A percentile compares a stretch with the other conserved stretches of the same genome.
Evolutionary conservation across 192 early-diverging fungal species (phyloP).

Genomic region (Coemansia sp.): DNA sequence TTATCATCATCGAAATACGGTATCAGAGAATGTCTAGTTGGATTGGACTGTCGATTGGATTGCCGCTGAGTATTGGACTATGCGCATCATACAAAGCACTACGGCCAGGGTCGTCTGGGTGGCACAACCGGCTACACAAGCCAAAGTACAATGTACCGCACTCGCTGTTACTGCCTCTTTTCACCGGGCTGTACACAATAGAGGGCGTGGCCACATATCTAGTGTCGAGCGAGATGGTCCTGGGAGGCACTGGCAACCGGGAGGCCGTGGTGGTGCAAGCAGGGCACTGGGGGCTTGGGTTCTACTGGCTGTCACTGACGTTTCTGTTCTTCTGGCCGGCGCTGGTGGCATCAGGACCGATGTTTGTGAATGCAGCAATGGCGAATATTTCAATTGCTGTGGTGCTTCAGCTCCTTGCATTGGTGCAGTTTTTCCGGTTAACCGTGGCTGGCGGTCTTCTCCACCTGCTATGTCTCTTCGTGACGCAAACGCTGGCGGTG

Average conservation of each 20-base stretch:
- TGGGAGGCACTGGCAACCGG: slow-evolving; percentile 19
- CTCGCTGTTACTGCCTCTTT: slow-evolving; percentile 25
- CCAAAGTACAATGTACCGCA: slow-evolving; percentile 41
- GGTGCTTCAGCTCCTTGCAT: slow-evolving; percentile 32
- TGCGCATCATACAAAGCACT: slow-evolving; percentile 24
- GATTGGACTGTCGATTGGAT: slow-evolving; percentile 29
- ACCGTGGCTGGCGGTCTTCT: slow-evolving; percentile 32
- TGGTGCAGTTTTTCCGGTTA: slow-evolving; percentile 47
- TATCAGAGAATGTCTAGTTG: slow-evolving; percentile 42
- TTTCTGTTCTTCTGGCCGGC: slow-evolving; percentile 46
- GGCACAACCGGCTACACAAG: slow-evolving; percentile 45
- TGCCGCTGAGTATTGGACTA: slow-evolving; percentile 39
- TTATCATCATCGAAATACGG: background rate
- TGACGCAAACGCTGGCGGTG: slow-evolving; percentile 15
- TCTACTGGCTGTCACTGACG: slow-evolving; percentile 48
- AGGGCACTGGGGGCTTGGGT: slow-evolving; percentile 41
- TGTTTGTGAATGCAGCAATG: slow-evolving; percentile 29
- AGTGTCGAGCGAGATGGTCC: slow-evolving; percentile 33
- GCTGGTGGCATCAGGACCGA: slow-evolving; percentile 32
- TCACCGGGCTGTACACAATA: slow-evolving; percentile 23
- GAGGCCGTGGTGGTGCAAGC: slow-evolving; percentile 34
- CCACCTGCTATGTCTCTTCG: slow-evolving; percentile 32
- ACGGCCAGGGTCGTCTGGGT: slow-evolving; percentile 20
- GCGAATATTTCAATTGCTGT: slow-evolving; percentile 26
- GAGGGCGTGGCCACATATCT: slow-evolving; percentile 41